Evolutionary conservation across 805 yeast genomes (phyloP), one percentile per base, ranked within the genome.

Genomic region (Nakazawaea peltata): DNA sequence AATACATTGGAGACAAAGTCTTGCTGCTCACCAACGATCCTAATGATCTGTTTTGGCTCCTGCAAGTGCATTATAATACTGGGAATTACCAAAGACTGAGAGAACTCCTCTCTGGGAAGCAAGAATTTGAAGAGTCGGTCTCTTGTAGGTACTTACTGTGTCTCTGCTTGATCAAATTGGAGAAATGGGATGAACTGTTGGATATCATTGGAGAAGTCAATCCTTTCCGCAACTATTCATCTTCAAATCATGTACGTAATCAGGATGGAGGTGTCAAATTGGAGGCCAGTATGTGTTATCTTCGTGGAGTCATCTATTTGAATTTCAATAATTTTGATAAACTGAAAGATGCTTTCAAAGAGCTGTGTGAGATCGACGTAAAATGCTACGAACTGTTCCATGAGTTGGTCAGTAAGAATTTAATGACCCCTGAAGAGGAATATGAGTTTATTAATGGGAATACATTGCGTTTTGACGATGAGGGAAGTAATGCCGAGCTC

Each of bases 31-130:
- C 97, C 0, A 69, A 70, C 40, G 96, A 88, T 50, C 82, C 95
- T 11, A 84, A 81, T 49, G 97, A 90, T 53, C 96, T 96, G 9
- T 90, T 86, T 56, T 88, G 97, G 96, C 65, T 90, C 21, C 96
- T 95, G 0, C 96, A 90, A 59, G 94, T 83, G 4, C 77, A 81
- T 53, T 85, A 76, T 54, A 65, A 77, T 37, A 75, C 74, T 37
- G 90, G 90, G 9, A 74, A 82, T 50, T 87, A 75, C 55, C 69
- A 79, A 27, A 65, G 96, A 23, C 96, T 94, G 2, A 71, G 86
- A 34, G 78, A 77, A 43, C 56, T 88, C 28, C 64, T 90, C 15
- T 57, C 74, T 13, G 68, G 74, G 11, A 64, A 68, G 23, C 23
- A 21, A 21, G 74, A 69, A 36, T 74, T 69, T 44, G 72, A 75